Conservation (phyloP, 2,329 filamentous ascomycete species). For the Aspergillus eucalypticola region DNA sequence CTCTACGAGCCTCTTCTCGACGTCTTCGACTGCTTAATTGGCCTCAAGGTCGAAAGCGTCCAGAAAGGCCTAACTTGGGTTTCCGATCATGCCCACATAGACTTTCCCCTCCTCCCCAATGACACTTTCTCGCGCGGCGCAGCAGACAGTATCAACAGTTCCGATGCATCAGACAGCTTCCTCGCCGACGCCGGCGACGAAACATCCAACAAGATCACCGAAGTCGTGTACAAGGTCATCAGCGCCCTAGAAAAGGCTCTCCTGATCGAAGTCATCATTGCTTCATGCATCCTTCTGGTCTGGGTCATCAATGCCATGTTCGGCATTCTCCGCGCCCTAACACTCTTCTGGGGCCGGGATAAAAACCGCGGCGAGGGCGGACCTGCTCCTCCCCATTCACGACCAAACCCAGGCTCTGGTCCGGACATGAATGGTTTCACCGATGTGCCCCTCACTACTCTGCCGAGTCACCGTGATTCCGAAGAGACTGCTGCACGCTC, state of each 20-base stretch:
- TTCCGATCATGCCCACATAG: constrained; percentile 78
- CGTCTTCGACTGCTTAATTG: constrained; percentile 82
- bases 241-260: constrained; percentile 68
- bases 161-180: constrained; percentile 64
- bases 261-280: constrained; percentile 76
- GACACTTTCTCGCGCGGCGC: constrained; percentile 84
- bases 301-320: constrained; percentile 77
- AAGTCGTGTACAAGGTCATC: constrained; percentile 70
- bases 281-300: constrained; percentile 69
- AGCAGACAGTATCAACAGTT: constrained; percentile 52
- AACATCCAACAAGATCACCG: constrained; percentile 78
- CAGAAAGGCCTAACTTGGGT: constrained; percentile 94
- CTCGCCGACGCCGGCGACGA: constrained; percentile 72
- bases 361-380: constrained; percentile 64
- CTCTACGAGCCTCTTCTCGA: constrained; percentile 76
- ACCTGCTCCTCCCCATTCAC: constrained; percentile 25
- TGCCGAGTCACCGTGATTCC: constrained; percentile 18
- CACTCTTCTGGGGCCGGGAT: constrained; percentile 61
- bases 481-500: constrained; percentile 6
- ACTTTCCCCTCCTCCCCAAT: constrained; percentile 74
- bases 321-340: constrained; percentile 67
- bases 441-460: constrained; percentile 40
- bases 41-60: constrained; percentile 79
- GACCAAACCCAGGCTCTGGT: constrained; percentile 6
- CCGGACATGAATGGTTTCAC: constrained; percentile 33